Base-by-base conservation (phyloP, 2,329 filamentous ascomycete species). In the Fusarium hainanense region DNA sequence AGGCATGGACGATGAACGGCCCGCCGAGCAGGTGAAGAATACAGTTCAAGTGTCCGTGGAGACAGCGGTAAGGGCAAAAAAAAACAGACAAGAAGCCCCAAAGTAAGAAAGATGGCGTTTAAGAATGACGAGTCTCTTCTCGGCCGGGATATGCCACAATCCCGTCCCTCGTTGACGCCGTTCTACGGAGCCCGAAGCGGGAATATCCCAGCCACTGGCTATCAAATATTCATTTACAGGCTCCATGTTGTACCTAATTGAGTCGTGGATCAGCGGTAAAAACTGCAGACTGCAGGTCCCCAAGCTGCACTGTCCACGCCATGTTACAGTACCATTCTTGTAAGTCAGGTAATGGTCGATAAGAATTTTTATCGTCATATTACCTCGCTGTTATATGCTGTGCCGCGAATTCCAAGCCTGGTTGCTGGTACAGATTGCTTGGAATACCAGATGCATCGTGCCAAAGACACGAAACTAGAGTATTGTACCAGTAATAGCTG, bases 151-250 rank as follows among this genome's bases (percentile, higher is more conserved):
- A 58, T 63, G 47, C 60, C 62, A 60, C 58, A 46, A 59, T 49
- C 42, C 48, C 21, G 58, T 49, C 32, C 48, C n/a, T 64, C 21
- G 43, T 64, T 41, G 54, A 66, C 54, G 40, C 42, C 47, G 61
- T 58, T 73, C 54, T 56, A 70, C 62, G 52, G 56, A 50, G 46
- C 52, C 54, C 62, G 58, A 54, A 62, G 50, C 48, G 57, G 46
- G 48, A 59, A 32, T 57, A 61, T 62, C 63, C 70, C 68, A 68
- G 65, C 72, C 68, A 69, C 67, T 58, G 63, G 47, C 40, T 50
- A 32, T 55, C 41, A 25, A 37, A 60, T 60, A 60, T 60, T 66
- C 61, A 32, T 60, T 48, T 37, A 50, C 54, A 64, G 51, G 18
- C 54, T 65, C 41, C 41, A 48, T 40, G n/a, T 43, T 44, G 46